A percentile compares a stretch with the other conserved stretches of the same genome.
phyloP scores from a whole-genome alignment of 2,329 filamentous ascomycete species.

The Fusarium brachygibbosum region DNA sequence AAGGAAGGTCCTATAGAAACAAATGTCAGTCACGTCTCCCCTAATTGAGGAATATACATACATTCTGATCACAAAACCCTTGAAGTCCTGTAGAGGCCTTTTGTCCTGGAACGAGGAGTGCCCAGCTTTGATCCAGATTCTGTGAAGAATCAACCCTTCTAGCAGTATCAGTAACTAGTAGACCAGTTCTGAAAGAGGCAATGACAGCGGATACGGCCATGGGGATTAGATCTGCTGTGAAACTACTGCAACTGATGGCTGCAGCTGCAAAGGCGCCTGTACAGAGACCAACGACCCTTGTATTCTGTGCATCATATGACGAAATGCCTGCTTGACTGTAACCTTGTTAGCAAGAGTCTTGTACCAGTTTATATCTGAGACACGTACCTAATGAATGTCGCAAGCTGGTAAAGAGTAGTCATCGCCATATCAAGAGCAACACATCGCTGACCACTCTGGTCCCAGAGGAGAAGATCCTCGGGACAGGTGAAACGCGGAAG shows the following conservation, averaged over 20 bases:
- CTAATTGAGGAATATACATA: background rate
- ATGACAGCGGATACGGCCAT: conserved; percentile 35
- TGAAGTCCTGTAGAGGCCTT: conserved; percentile 13
- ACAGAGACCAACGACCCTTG: conserved; percentile 39
- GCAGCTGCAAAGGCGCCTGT: conserved; percentile 42
- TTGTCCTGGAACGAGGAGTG: conserved; percentile 33
- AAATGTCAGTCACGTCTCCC: background rate
- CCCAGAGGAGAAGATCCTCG: conserved; percentile 38
- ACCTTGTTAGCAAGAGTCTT: rapidly evolving
- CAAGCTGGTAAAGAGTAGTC: conserved; percentile 42
- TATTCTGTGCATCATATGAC: conserved; percentile 35
- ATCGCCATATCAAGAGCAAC: conserved; percentile 43
- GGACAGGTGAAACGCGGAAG: conserved; percentile 38
- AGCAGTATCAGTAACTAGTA: conserved; percentile 34
- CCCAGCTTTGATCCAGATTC: conserved; percentile 36
- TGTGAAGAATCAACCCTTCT: conserved; percentile 18
- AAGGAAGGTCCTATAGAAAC: background rate
- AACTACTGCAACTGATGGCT: conserved; percentile 40
- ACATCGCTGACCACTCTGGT: conserved; percentile 36
- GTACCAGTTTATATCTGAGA: rapidly evolving
- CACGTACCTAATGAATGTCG: conserved; percentile 34
- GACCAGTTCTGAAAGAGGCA: conserved; percentile 35
- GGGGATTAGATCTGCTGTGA: conserved; percentile 33
- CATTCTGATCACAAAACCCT: conserved; percentile 9
- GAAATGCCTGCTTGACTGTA: conserved; percentile 25